Conservation (phyloP, 768 basidiomycete genomes). For the Solioccasus polychromus region DNA sequence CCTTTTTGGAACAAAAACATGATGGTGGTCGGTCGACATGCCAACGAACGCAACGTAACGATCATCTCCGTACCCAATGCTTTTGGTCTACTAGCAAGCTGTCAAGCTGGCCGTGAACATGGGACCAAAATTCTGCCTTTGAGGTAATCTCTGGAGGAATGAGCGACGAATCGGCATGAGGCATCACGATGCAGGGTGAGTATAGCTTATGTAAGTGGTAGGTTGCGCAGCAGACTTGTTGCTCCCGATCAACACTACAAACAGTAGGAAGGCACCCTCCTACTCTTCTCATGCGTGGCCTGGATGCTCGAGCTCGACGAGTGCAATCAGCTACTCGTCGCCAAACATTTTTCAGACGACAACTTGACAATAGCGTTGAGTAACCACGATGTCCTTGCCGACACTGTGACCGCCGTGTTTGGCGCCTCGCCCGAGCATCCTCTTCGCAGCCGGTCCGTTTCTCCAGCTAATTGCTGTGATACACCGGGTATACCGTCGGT, state of each 20-base stretch:
- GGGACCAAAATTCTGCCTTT: constrained; percentile 78
- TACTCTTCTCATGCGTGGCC: constrained; percentile 18
- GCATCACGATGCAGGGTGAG: constrained; percentile 55
- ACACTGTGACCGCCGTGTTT: neutral
- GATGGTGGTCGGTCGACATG: constrained; percentile 1
- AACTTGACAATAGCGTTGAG: neutral
- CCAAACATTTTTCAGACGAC: constrained; percentile 13
- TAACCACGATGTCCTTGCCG: neutral
- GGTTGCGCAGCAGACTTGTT: neutral
- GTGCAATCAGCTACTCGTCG: constrained; percentile 23
- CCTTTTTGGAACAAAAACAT: constrained; percentile 37
- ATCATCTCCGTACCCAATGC: constrained; percentile 61
- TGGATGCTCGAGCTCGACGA: constrained; percentile 29
- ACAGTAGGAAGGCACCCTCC: constrained; percentile 3
- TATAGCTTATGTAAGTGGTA: constrained; percentile 9
- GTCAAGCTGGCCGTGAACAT: constrained; percentile 64
- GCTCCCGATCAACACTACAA: neutral
- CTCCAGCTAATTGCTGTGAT: neutral
- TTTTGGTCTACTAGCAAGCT: constrained; percentile 63
- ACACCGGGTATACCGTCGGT: neutral
- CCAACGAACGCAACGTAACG: neutral
- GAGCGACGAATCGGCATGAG: constrained; percentile 77
- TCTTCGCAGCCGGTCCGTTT: constrained; percentile 13
- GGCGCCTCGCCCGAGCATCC: constrained; percentile 14
- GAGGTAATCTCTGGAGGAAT: constrained; percentile 68